Evolutionary conservation across 441 rosid species (phyloP).

Genomic region (Dalechampia spathulata): DNA sequence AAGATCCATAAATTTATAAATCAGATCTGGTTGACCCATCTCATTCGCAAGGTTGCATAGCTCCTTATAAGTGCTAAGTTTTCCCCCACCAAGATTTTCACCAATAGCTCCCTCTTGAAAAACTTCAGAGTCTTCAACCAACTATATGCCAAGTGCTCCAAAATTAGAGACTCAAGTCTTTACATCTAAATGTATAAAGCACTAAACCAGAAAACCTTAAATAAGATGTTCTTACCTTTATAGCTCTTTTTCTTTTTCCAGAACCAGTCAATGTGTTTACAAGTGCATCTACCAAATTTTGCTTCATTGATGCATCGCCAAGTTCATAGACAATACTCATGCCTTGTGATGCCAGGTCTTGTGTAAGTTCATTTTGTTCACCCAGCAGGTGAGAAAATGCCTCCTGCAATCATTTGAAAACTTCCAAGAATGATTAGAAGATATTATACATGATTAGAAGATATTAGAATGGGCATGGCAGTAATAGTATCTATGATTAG

Average conservation of each 20-base stretch:
- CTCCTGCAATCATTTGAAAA: conserved; percentile 54
- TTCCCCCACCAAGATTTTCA: conserved; percentile 82
- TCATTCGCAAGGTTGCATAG: conserved; percentile 96
- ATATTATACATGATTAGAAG: background rate
- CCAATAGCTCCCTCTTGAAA: conserved; percentile 95
- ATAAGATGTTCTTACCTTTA: conserved; percentile 52
- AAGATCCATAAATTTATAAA: conserved; percentile 96
- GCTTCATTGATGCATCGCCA: conserved; percentile 90
- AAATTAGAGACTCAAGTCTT: conserved; percentile 17
- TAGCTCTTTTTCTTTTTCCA: conserved; percentile 93
- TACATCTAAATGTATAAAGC: conserved; percentile 5
- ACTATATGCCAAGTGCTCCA: conserved; percentile 35
- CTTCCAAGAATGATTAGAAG: conserved; percentile 6
- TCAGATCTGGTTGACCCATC: conserved; percentile 98
- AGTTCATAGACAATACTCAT: conserved; percentile 98
- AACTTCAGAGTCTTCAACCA: conserved; percentile 89
- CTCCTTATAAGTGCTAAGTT: conserved; percentile 95
- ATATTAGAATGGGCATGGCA: background rate
- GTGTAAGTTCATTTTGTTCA: conserved; percentile 96
- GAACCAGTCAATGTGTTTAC: conserved; percentile 87
- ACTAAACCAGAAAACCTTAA: conserved; percentile 17
- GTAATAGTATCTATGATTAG: background rate
- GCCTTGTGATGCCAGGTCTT: conserved; percentile 97
- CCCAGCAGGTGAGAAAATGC: conserved; percentile 91
- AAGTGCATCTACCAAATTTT: conserved; percentile 83